A percentile compares a stretch with the other conserved stretches of the same genome.
These are phyloP conservation scores for Claviceps sp. DNA, from an alignment of 2,329 filamentous ascomycete species.

Conservation along the genomic window DNA sequence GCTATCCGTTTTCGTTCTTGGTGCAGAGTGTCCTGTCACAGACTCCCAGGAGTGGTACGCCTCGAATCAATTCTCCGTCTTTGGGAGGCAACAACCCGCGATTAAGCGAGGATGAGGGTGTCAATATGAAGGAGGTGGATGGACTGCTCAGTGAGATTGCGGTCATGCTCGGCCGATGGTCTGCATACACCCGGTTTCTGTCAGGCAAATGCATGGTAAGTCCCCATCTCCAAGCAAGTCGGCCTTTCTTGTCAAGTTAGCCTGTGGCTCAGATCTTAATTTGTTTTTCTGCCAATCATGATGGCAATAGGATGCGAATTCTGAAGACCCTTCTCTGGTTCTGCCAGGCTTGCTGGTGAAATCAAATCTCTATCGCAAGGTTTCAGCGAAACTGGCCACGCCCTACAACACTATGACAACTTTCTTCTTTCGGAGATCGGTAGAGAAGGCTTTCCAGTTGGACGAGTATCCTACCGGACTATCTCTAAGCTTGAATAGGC, in stretches of 20 bases:
- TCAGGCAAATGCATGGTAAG: constrained; percentile 72
- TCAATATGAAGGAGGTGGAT: constrained; percentile 96
- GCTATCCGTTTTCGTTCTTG: constrained; percentile 92
- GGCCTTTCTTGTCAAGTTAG: neutral
- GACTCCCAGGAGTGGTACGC: constrained; percentile 50
- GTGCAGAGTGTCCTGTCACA: constrained; percentile 82
- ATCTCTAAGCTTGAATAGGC: constrained; percentile 58
- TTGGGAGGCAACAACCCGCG: constrained; percentile 41
- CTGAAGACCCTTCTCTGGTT: constrained; percentile 42
- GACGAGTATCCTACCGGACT: constrained; percentile 77
- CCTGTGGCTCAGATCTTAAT: neutral
- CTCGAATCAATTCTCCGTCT: constrained; percentile 66
- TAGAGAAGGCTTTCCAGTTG: constrained; percentile 94
- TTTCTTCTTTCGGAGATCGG: constrained; percentile 91
- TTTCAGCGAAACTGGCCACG: constrained; percentile 56
- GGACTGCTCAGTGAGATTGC: constrained; percentile 75
- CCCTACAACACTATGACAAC: constrained; percentile 89
- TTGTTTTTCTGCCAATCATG: neutral
- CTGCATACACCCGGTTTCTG: constrained; percentile 80
- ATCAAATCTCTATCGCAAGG: constrained; percentile 70
- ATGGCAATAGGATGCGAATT: constrained; percentile 31
- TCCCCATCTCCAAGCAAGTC: constrained; percentile 5
- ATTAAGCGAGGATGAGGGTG: constrained; percentile 73
- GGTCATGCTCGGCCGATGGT: constrained; percentile 87
- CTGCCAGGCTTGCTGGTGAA: constrained; percentile 64